Evolutionary conservation across 352 stramenopile species (phyloP).

Genomic region (Globisporangium parvum): DNA sequence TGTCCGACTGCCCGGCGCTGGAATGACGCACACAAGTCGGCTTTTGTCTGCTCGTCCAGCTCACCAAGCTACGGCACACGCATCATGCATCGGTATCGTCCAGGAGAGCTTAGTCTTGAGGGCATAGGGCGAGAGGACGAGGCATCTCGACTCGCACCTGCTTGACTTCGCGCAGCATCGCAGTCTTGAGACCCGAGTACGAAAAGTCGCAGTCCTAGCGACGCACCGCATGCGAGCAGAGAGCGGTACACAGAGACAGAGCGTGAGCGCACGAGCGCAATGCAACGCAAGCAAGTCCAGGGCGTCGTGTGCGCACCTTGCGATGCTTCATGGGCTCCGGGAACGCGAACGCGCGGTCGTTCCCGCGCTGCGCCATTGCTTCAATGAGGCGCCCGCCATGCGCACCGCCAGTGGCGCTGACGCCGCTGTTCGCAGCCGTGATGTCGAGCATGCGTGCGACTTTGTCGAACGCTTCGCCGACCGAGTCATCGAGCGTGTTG

Average conservation of each 20-base stretch:
- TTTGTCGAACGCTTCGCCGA: conserved; percentile 99
- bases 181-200: conserved; percentile 97
- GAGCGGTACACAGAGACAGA: no score
- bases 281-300: not conserved
- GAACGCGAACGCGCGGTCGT: conserved; percentile 87
- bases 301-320: conserved; percentile 19
- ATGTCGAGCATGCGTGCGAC: conserved; percentile 93
- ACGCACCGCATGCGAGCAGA: not conserved
- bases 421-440: conserved; percentile 19
- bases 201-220: conserved; percentile 94
- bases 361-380: conserved; percentile 81
- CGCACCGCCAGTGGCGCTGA: conserved; percentile 19
- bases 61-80: conserved; percentile 38
- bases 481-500: conserved; percentile 96
- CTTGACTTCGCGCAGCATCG: conserved; percentile 84
- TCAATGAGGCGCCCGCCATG: conserved; percentile 96
- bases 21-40: conserved; percentile 94
- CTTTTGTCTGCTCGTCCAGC: conserved; percentile 45
- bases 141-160: conserved; percentile 22
- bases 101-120: not conserved
- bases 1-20: conserved; percentile 62
- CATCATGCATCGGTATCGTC: conserved; percentile 4
- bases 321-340: conserved; percentile 90
- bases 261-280: not conserved
- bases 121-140: not conserved